Base-by-base conservation (phyloP, 1,139 yeast genomes). In the Suhomyces guaymorum region DNA sequence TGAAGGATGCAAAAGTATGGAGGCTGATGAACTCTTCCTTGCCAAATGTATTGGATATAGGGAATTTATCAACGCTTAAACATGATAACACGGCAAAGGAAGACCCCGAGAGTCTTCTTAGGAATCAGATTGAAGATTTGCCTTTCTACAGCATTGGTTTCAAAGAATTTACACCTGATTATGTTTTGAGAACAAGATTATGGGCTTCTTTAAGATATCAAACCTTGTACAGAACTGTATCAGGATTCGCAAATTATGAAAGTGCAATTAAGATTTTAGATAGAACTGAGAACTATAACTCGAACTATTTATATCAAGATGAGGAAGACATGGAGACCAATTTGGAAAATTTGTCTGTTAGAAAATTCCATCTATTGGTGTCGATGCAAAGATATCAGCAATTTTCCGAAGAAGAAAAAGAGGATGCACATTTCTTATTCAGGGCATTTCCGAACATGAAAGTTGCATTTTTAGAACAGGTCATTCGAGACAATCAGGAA, bases 101-200 rank as follows among this genome's bases (percentile, higher is more conserved):
- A 33, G 39, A 26, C 44, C 46, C 24, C 9, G 18, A 35, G 17
- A 55, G 57, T 28, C 51, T 60, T 28, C 46, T 68, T 11, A 67
- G 66, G 33, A 63, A 57, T 16, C 63, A 63, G 39, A 61, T 70
- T 17, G 70, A 73, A 35, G 87, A 84, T 44, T 54, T 86, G 26
- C 94, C 95, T 0, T 78, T 70, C 38, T 75, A 82, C 43, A 78
- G 82, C 47, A 61, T 85, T 38, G 96, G 96, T 0, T 86, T 82
- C 55, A 23, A 23, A 12, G 25, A 23, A 11, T n/a, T 79, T 1
- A 66, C 78, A 0, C 80, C 80, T 0, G 79, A 73, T 34, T 74
- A 71, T 45, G 63, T 73, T 15, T 49, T 75, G 37, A 57, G 81
- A 47, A 75, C 81, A 1, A 51, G 81, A 44, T 67, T 76, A 12